Evolutionary conservation across 2,329 filamentous ascomycete genomes (phyloP).

Genomic region (Botrytis pseudocinerea): DNA sequence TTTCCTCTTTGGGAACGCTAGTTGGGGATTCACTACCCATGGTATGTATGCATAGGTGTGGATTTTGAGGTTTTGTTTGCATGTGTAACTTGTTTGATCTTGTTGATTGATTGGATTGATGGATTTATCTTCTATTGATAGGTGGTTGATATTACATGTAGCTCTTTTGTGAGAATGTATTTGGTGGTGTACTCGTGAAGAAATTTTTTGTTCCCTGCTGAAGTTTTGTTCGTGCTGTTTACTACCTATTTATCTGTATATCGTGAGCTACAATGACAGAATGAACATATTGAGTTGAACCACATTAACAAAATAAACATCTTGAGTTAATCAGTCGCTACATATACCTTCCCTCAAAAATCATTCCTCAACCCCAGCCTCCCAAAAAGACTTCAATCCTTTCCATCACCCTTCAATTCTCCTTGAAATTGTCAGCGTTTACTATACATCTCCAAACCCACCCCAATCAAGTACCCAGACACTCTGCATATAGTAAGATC

Average conservation of each 20-base stretch:
- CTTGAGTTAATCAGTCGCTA: background rate
- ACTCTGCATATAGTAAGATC: background rate
- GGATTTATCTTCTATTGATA: background rate
- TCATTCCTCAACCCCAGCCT: background rate
- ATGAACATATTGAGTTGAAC: background rate
- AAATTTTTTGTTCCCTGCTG: background rate
- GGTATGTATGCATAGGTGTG: background rate
- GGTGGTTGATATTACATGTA: background rate
- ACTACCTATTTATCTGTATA: background rate
- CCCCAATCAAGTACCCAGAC: fast-evolving
- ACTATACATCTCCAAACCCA: background rate
- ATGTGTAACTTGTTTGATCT: no score
- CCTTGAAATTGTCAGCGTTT: background rate
- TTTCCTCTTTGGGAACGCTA: background rate
- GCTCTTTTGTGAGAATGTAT: background rate
- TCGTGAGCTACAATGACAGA: background rate
- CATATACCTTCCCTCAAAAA: background rate
- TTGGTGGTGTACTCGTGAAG: background rate
- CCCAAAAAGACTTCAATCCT: background rate
- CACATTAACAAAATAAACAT: background rate
- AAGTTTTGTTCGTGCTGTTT: background rate
- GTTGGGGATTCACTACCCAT: background rate
- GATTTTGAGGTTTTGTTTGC: background rate
- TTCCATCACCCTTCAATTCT: no score
- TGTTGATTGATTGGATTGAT: background rate